These are phyloP conservation scores for Cryphonectria nitschkei DNA, from an alignment of 2,329 filamentous ascomycete genomes.

Conservation along the genomic window DNA sequence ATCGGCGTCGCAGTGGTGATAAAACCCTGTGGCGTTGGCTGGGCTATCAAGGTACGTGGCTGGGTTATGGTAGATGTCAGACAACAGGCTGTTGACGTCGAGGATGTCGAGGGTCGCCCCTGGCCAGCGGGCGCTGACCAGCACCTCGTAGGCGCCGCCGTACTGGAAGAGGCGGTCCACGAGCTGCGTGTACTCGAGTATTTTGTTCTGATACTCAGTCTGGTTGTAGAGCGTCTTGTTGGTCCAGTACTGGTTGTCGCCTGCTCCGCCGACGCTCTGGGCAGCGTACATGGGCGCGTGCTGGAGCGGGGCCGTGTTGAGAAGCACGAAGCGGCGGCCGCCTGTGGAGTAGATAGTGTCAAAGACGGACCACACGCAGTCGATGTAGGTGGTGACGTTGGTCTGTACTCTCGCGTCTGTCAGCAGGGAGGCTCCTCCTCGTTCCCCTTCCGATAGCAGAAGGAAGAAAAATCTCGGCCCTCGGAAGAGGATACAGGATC, in stretches of 20 bases:
- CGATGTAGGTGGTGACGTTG: constrained; percentile 66
- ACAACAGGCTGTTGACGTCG: constrained; percentile 67
- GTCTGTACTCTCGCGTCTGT: constrained; percentile 40
- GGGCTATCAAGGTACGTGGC: constrained; percentile 64
- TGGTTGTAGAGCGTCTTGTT: constrained; percentile 51
- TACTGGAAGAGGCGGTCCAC: constrained; percentile 55
- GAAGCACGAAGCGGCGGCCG: constrained; percentile 71
- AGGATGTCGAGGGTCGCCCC: constrained; percentile 67
- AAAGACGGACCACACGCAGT: constrained; percentile 69
- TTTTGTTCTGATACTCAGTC: constrained; percentile 51
- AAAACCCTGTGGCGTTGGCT: constrained; percentile 63
- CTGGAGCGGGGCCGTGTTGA: constrained; percentile 71
- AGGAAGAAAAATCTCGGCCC: too few species aligned
- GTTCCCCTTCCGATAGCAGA: too few species aligned
- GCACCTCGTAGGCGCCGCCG: constrained; percentile 51
- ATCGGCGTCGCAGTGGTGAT: constrained; percentile 53
- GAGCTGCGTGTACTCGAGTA: constrained; percentile 52
- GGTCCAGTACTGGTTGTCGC: constrained; percentile 50
- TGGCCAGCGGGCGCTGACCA: constrained; percentile 53
- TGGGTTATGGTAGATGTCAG: constrained; percentile 67
- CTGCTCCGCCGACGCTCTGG: constrained; percentile 46
- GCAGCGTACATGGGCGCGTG: constrained; percentile 68
- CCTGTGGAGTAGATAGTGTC: constrained; percentile 67
- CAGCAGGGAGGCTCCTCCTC: neutral
- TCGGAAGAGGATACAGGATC: neutral